Base-by-base conservation (phyloP, 169 alveolate genomes). In the Besnoitia besnoiti region DNA sequence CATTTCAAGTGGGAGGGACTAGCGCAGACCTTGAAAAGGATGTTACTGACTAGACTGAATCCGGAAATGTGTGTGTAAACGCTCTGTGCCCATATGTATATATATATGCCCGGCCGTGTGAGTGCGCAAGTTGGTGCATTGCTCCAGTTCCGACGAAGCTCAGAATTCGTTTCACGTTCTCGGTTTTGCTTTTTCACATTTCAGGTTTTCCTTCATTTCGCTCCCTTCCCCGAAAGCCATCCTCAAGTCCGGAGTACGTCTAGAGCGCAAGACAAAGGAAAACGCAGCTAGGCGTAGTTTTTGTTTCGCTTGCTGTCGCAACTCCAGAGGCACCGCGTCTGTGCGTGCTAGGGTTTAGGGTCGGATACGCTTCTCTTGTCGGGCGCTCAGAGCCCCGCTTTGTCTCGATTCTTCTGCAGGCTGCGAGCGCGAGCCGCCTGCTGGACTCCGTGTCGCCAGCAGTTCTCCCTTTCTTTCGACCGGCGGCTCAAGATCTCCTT, bases 401-500 rank as follows among this genome's bases (percentile, higher is more conserved):
- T 44, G 49, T 35, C 21, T 27, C 37, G 39, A 7, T 24, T 21
- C 21, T 55, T 14, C 82, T 46, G 1, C 89, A 90, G 93, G 51
- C 90, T 51, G 61, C 40, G 24, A 14, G 84, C 21, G 67, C 73
- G 42, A 51, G 49, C 67, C 80, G 90, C 51, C 73, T 42, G 62
- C 90, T 90, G n/a, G 93, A 90, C 84, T 21, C 46, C n/a, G 89
- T 90, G 14, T 35, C 67, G 0, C 62, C 73, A 24, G n/a, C 93
- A 19, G 84, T 90, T 21, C 14, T 90, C 80, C 93, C 93, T 50
- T 37, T 61, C 85, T 90, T 90, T 40, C 62, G 51, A 0, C 40
- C 87, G 30, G 79, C 90, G 21, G 93, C 93, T 3, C 42, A n/a
- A 19, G 93, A 90, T n/a, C 37, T 90, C 47, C 47, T 90, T 88